Conservation (phyloP, 331 rosid species). For the Pyrus hybrid region DNA sequence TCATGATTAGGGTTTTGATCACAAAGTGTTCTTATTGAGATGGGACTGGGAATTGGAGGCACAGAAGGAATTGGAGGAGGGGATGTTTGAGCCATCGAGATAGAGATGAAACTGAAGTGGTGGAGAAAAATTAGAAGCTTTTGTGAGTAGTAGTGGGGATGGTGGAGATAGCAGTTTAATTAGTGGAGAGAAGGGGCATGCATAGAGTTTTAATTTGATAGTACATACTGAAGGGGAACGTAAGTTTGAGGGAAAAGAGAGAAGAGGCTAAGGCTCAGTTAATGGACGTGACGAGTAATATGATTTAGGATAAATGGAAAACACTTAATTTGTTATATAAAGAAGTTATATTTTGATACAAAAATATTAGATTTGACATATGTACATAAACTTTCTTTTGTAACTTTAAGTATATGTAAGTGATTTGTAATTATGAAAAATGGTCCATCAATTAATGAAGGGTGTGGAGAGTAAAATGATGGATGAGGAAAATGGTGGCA, state of each 20-base stretch:
- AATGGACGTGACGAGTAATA: background rate
- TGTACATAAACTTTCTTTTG: too few relatives aligned
- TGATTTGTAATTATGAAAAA: too few relatives aligned
- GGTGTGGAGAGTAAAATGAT: background rate
- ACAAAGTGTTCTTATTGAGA: slow-evolving; percentile 11
- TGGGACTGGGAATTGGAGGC: slow-evolving; percentile 27
- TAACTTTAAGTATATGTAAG: too few relatives aligned
- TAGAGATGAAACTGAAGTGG: background rate
- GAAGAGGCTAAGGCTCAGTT: background rate
- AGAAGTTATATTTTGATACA: too few relatives aligned
- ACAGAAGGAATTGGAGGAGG: background rate
- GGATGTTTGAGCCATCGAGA: slow-evolving; percentile 1
- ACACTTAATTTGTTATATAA: too few relatives aligned
- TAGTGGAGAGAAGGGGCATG: slow-evolving; percentile 1
- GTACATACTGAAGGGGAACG: background rate
- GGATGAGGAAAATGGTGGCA: slow-evolving; percentile 20
- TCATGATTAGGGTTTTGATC: background rate
- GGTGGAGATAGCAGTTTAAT: background rate
- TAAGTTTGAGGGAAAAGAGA: background rate
- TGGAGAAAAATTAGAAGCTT: background rate
- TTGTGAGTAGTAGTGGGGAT: background rate
- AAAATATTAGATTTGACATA: too few relatives aligned
- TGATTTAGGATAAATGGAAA: fast-evolving
- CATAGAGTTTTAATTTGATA: background rate
- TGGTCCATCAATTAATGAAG: background rate